These are phyloP conservation scores for Diplodia intermedia DNA, from an alignment of 2,329 filamentous ascomycete species.

Conservation along the genomic window DNA sequence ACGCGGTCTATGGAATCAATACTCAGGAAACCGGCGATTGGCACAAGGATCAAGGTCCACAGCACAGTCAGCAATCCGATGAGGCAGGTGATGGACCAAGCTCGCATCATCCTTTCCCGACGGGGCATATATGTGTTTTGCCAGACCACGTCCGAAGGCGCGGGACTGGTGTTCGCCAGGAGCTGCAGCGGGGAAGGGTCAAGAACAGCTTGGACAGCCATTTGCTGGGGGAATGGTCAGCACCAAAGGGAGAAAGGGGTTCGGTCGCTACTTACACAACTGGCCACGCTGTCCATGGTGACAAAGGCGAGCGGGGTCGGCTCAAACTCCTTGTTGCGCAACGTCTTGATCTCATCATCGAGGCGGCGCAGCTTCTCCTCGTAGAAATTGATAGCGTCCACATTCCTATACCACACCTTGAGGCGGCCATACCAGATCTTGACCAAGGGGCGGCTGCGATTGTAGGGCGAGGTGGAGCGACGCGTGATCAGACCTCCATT, in stretches of 20 bases:
- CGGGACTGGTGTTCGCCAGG: conserved; percentile 82
- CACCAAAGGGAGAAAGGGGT: neutral
- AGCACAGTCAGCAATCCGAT: conserved; percentile 85
- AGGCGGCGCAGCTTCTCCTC: conserved; percentile 81
- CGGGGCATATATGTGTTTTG: conserved; percentile 86
- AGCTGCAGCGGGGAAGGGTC: conserved; percentile 88
- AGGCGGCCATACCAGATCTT: conserved; percentile 81
- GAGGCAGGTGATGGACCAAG: conserved; percentile 83
- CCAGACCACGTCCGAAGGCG: conserved; percentile 95
- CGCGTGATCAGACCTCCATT: neutral
- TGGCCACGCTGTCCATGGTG: conserved; percentile 94
- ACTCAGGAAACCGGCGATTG: conserved; percentile 79
- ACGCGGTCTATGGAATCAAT: conserved; percentile 79
- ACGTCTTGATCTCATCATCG: conserved; percentile 74
- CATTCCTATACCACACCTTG: conserved; percentile 71
- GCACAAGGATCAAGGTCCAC: conserved; percentile 83
- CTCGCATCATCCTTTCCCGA: conserved; percentile 73
- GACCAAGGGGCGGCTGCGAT: conserved; percentile 66
- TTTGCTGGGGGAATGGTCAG: conserved; percentile 61
- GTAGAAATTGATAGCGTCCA: conserved; percentile 95
- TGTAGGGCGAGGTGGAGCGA: conserved; percentile 45
- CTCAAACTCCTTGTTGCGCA: conserved; percentile 76
- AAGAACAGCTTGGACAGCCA: conserved; percentile 93
- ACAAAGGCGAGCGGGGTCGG: conserved; percentile 90
- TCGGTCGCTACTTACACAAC: conserved; percentile 54